Percentiles rank a stretch among this genome's conserved stretches.
These are phyloP conservation scores for Candida rishiriensis DNA, from an alignment of 805 yeast genomes.

Conservation along the genomic window DNA sequence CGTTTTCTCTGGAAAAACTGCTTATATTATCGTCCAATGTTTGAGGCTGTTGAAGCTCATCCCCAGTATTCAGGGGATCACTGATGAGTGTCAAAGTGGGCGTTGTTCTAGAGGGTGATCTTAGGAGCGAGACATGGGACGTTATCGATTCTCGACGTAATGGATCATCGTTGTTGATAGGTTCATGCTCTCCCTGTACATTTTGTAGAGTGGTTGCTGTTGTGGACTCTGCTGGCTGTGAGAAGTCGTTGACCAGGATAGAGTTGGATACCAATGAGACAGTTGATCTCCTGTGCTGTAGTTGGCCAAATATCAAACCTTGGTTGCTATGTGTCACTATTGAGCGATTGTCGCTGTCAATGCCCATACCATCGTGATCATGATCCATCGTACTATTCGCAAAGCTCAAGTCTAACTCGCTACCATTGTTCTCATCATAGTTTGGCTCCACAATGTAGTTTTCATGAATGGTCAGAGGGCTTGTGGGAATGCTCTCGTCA, in stretches of 20 bases:
- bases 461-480: conserved; percentile 23
- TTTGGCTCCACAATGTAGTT: conserved; percentile 17
- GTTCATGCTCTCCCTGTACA: conserved; percentile 4
- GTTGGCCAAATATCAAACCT: neutral
- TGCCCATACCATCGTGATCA: neutral
- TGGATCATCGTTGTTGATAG: neutral
- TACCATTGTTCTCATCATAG: conserved; percentile 4
- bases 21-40: neutral
- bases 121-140: too few relatives aligned
- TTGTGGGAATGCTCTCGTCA: neutral
- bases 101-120: too few relatives aligned
- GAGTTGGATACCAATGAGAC: conserved; percentile 19
- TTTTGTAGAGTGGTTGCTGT: conserved; percentile 28
- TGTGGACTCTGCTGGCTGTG: conserved; percentile 28
- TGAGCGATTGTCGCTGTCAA: neutral
- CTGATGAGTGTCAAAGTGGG: too few relatives aligned
- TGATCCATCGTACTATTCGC: neutral
- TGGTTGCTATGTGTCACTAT: too few relatives aligned
- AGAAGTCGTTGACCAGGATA: conserved; percentile 12
- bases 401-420: conserved; percentile 2
- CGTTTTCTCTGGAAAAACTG: neutral
- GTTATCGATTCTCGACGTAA: neutral
- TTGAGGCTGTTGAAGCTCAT: neutral
- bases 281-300: conserved; percentile 15
- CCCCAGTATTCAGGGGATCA: too few relatives aligned